A percentile compares a stretch with the other conserved stretches of the same genome.
Evolutionary conservation across 108 stramenopile genomes (phyloP).

Genomic region (Cyclostephanos invisitatus): DNA sequence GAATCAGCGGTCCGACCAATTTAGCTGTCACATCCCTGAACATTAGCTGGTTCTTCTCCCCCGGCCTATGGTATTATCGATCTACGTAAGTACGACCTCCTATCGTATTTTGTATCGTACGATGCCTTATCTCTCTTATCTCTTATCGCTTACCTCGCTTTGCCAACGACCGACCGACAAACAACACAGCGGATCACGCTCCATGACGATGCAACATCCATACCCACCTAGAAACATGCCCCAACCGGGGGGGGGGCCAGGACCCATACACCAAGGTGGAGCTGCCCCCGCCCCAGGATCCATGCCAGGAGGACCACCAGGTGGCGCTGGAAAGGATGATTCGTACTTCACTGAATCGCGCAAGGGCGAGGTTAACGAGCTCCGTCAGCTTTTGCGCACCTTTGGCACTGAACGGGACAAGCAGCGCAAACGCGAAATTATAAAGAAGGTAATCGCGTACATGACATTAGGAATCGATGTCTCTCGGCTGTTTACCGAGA

Average conservation of each 20-base stretch:
- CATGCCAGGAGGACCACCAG: not conserved
- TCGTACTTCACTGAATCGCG: slow-evolving; percentile 95
- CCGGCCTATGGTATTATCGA: no score
- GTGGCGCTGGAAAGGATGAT: slow-evolving; percentile 43
- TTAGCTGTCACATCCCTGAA: no score
- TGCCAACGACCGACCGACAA: no score
- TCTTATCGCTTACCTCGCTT: no score
- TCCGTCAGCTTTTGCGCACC: slow-evolving; percentile 88
- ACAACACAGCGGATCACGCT: no score
- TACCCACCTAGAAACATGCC: slow-evolving; percentile 36
- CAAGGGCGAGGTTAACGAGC: slow-evolving; percentile 96
- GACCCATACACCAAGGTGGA: slow-evolving; percentile 9
- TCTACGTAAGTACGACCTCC: no score
- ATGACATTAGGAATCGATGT: slow-evolving; percentile 99
- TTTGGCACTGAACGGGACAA: slow-evolving; percentile 90
- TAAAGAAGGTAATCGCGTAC: slow-evolving; percentile 99
- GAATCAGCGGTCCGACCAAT: no score
- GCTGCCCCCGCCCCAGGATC: slow-evolving; percentile 16
- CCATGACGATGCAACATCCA: slow-evolving; percentile 1
- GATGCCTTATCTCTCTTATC: no score
- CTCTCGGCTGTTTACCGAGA: slow-evolving; percentile 97
- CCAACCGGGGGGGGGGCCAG: slow-evolving; percentile 26
- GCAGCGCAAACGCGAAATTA: slow-evolving; percentile 95
- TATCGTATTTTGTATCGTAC: no score
- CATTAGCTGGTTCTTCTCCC: no score